Evolutionary conservation across 1,139 yeast genomes (phyloP).

Genomic region (Saccharomyces hybrid): DNA sequence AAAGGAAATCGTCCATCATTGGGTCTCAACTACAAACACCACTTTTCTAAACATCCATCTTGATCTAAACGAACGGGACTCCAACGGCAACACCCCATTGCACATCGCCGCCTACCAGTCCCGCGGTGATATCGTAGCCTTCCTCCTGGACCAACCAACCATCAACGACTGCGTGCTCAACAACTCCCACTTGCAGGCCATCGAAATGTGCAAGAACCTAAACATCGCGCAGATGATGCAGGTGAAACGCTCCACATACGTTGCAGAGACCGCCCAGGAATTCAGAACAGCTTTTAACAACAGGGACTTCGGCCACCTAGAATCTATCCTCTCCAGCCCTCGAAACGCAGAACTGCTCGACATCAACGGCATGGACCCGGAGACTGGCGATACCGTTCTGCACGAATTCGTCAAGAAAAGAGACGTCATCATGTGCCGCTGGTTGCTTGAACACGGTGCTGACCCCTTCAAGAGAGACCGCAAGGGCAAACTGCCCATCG

Average conservation of each 20-base stretch:
- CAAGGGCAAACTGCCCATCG: slow-evolving; percentile 74
- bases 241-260: slow-evolving; percentile 69
- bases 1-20: slow-evolving; percentile 29
- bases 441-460: slow-evolving; percentile 87
- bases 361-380: slow-evolving; percentile 88
- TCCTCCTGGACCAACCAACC: slow-evolving; percentile 45
- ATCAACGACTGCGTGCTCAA: slow-evolving; percentile 85
- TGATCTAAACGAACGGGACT: slow-evolving; percentile 69
- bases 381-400: slow-evolving; percentile 83
- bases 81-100: slow-evolving; percentile 82
- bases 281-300: slow-evolving; percentile 60
- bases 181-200: slow-evolving; percentile 66
- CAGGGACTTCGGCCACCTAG: slow-evolving; percentile 59
- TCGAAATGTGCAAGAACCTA: slow-evolving; percentile 68
- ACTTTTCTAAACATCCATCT: slow-evolving; percentile 22
- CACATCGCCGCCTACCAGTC: slow-evolving; percentile 78
- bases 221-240: slow-evolving; percentile 66
- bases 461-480: slow-evolving; percentile 86
- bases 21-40: slow-evolving; percentile 9
- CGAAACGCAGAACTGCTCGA: slow-evolving; percentile 78
- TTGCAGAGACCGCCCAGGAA: slow-evolving; percentile 61
- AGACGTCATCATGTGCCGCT: slow-evolving; percentile 76
- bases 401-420: slow-evolving; percentile 76
- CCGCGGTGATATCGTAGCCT: slow-evolving; percentile 66
- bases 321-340: slow-evolving; percentile 56